Conservation (phyloP, 306 rosid species). For the Hippophae gyantsensis region DNA sequence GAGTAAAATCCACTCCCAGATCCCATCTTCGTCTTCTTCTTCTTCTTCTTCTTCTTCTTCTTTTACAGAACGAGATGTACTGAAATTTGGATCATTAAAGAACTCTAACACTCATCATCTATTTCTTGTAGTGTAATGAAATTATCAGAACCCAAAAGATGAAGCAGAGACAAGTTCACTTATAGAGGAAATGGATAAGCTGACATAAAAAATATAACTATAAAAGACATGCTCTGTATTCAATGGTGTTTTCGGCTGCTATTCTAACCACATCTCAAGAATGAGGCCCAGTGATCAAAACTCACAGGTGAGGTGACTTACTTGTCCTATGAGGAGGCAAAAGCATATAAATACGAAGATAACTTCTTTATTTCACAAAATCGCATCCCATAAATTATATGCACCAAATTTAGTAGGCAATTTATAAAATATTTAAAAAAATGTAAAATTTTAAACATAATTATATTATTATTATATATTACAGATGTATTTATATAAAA, state of each 20-base stretch:
- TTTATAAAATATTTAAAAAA: too few species aligned
- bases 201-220: constrained; percentile 35
- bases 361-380: too few species aligned
- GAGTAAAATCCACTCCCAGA: constrained; percentile 69
- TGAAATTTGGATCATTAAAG: too few species aligned
- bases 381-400: too few species aligned
- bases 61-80: constrained; percentile 5
- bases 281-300: constrained; percentile 40
- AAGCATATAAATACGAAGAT: too few species aligned
- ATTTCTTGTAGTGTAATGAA: constrained; percentile 6
- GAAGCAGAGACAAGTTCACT: constrained; percentile 25
- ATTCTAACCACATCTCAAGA: constrained; percentile 49
- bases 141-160: constrained; percentile 22
- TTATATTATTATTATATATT: too few species aligned
- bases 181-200: constrained; percentile 41
- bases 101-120: constrained; percentile 16
- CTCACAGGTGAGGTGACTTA: constrained; percentile 35
- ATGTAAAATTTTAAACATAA: too few species aligned
- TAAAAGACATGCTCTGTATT: constrained; percentile 44
- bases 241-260: constrained; percentile 28
- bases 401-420: too few species aligned
- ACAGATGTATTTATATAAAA: too few species aligned
- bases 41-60: constrained; percentile 10
- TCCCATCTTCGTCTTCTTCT: constrained; percentile 37
- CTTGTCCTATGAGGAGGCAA: constrained; percentile 27